Conservation (phyloP, 768 basidiomycete species). For the Xerocomellus intermedius region DNA sequence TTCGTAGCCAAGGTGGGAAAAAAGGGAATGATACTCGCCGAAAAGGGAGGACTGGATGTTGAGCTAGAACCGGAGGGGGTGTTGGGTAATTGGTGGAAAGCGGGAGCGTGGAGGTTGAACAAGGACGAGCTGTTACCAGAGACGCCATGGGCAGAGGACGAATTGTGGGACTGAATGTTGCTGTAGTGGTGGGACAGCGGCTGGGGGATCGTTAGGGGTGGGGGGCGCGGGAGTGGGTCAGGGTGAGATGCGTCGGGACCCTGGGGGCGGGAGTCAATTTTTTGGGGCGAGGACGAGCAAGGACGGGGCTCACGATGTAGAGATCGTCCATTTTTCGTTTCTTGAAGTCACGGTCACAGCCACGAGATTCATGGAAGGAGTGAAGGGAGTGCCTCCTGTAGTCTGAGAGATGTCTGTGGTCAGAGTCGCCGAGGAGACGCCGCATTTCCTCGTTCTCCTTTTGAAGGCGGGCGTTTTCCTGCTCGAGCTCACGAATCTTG, state of each 20-base stretch:
- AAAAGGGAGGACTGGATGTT: slow-evolving; percentile 79
- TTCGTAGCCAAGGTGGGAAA: slow-evolving; percentile 40
- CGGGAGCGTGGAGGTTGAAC: slow-evolving; percentile 53
- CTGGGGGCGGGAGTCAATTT: slow-evolving; percentile 25
- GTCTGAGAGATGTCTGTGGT: slow-evolving; percentile 40
- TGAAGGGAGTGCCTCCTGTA: slow-evolving; percentile 47
- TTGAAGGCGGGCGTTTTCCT: slow-evolving; percentile 69
- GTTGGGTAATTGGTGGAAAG: slow-evolving; percentile 62
- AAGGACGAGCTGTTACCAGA: slow-evolving; percentile 41
- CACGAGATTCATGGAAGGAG: slow-evolving; percentile 48
- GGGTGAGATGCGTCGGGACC: slow-evolving; percentile 47
- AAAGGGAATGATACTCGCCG: slow-evolving; percentile 69
- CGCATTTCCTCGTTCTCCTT: slow-evolving; percentile 75
- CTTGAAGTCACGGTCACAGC: slow-evolving; percentile 59
- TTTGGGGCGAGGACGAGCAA: background rate
- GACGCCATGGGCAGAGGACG: slow-evolving; percentile 40
- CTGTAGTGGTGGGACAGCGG: slow-evolving; percentile 49
- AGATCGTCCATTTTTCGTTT: slow-evolving; percentile 61
- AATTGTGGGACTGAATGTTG: slow-evolving; percentile 38
- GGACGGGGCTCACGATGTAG: slow-evolving; percentile 44
- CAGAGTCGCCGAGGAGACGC: slow-evolving; percentile 56
- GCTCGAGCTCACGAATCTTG: slow-evolving; percentile 80
- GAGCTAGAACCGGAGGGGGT: slow-evolving; percentile 72
- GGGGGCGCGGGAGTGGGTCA: slow-evolving; percentile 39
- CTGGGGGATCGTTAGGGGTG: slow-evolving; percentile 64